Evolutionary conservation across 2,329 filamentous ascomycete genomes (phyloP).

Genomic region (Exophiala mesophila): DNA sequence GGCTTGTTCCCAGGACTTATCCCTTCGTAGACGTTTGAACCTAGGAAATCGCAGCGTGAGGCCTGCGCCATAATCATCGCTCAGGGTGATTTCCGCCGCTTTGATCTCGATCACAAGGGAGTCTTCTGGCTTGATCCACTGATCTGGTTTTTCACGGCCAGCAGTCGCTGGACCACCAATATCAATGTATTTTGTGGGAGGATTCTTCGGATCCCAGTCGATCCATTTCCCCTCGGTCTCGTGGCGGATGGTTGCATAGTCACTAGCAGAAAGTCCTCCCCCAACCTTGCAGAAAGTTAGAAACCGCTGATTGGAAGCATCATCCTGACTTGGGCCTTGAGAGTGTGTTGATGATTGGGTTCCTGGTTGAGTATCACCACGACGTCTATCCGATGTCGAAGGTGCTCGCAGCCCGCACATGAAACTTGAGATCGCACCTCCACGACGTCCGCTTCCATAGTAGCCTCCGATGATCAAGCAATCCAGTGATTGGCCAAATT

Average conservation of each 20-base stretch:
- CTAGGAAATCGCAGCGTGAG: conserved; percentile 85
- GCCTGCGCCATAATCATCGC: conserved; percentile 70
- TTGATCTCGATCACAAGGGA: conserved; percentile 87
- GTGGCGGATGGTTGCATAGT: conserved; percentile 78
- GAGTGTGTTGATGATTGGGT: conserved; percentile 32
- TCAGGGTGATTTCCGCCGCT: conserved; percentile 69
- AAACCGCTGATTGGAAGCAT: conserved; percentile 60
- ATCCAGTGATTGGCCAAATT: conserved; percentile 90
- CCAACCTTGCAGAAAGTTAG: conserved; percentile 96
- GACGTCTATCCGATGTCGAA: conserved; percentile 50
- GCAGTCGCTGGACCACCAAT: conserved; percentile 67
- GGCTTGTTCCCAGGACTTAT: conserved; percentile 77
- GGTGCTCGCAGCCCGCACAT: conserved; percentile 80
- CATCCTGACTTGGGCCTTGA: conserved; percentile 39
- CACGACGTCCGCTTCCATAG: conserved; percentile 80
- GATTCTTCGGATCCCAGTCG: conserved; percentile 72
- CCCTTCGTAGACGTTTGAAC: conserved; percentile 74
- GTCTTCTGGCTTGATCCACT: conserved; percentile 87
- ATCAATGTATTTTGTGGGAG: conserved; percentile 73
- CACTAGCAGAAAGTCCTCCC: conserved; percentile 79
- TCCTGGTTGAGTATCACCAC: conserved; percentile 29
- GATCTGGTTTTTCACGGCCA: conserved; percentile 75
- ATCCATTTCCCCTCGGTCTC: conserved; percentile 88
- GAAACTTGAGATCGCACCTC: conserved; percentile 78
- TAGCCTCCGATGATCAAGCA: conserved; percentile 87